phyloP scores from a whole-genome alignment of 2,329 filamentous ascomycete genomes.

The Cladosporium sp. region DNA sequence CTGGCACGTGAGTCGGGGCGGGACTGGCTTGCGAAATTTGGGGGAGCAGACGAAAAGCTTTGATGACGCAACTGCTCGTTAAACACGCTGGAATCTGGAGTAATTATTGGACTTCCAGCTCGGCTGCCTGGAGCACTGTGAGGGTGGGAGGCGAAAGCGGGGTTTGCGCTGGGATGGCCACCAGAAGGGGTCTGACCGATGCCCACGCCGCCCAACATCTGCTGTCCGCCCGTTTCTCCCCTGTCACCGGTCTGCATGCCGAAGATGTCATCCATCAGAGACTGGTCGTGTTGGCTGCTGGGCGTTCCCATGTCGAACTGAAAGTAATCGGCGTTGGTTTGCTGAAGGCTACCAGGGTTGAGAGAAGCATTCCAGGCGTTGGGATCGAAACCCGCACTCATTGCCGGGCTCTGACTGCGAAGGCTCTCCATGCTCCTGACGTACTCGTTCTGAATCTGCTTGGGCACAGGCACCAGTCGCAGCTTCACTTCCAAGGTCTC shows the following conservation, averaged over 20 bases:
- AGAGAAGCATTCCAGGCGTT: slow-evolving; percentile 75
- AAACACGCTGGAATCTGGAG: slow-evolving; percentile 32
- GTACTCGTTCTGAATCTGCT: slow-evolving; percentile 57
- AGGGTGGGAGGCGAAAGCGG: slow-evolving; percentile 29
- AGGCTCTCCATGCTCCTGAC: slow-evolving; percentile 57
- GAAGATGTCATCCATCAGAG: slow-evolving; percentile 29
- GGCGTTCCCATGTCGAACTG: slow-evolving; percentile 20
- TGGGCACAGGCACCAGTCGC: slow-evolving; percentile 73
- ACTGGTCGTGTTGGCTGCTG: slow-evolving; percentile 19
- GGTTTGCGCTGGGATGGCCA: slow-evolving; percentile 26
- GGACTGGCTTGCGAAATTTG: slow-evolving; percentile 25
- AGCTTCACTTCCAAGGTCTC: slow-evolving; percentile 93
- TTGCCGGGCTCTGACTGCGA: slow-evolving; percentile 52
- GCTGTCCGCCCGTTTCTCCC: slow-evolving; percentile 20
- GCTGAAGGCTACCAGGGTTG: slow-evolving; percentile 44
- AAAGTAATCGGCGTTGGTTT: slow-evolving; percentile 23
- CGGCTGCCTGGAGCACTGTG: slow-evolving; percentile 37
- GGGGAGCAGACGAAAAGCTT: slow-evolving; percentile 25
- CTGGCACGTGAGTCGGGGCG: slow-evolving; percentile 31
- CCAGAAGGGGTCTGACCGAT: slow-evolving; percentile 30
- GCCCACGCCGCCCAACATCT: slow-evolving; percentile 24
- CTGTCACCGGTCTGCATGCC: slow-evolving; percentile 21
- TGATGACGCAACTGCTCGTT: slow-evolving; percentile 31
- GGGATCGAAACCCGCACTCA: slow-evolving; percentile 60
- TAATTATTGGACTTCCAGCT: slow-evolving; percentile 42